These are phyloP conservation scores for Babesia gibsoni DNA, from an alignment of 169 alveolate species.

Conservation along the genomic window DNA sequence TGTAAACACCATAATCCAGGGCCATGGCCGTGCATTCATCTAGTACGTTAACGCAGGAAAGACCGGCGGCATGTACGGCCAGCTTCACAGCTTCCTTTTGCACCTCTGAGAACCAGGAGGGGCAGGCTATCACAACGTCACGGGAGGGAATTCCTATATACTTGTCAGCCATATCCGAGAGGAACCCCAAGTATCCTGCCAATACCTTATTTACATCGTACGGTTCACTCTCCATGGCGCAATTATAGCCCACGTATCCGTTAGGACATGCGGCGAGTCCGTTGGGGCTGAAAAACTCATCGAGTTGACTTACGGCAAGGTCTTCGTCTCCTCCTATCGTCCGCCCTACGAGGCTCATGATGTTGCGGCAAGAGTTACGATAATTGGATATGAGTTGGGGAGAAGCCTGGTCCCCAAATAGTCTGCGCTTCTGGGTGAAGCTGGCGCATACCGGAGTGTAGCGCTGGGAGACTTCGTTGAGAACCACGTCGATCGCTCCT, in stretches of 20 bases:
- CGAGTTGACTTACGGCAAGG: constrained; percentile 57
- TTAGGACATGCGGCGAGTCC: constrained; percentile 68
- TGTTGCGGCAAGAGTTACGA: constrained; percentile 86
- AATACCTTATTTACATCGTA: constrained; percentile 62
- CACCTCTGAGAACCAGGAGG: constrained; percentile 86
- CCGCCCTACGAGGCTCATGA: constrained; percentile 84
- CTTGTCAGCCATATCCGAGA: constrained; percentile 80
- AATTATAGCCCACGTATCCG: constrained; percentile 22
- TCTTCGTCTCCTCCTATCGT: constrained; percentile 56
- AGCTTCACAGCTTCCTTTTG: constrained; percentile 91
- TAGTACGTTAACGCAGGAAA: constrained; percentile 87
- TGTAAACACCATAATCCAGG: constrained; percentile 94
- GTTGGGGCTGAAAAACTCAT: constrained; percentile 72
- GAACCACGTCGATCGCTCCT: constrained; percentile 93
- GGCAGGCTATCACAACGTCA: constrained; percentile 85
- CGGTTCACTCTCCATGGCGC: constrained; percentile 14
- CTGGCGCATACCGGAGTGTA: constrained; percentile 86
- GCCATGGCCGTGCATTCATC: constrained; percentile 96
- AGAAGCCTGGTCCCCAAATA: constrained; percentile 90
- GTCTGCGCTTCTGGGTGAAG: constrained; percentile 88
- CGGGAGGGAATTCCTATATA: constrained; percentile 71
- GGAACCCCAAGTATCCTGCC: constrained; percentile 80
- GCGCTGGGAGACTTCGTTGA: constrained; percentile 92
- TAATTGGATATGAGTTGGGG: constrained; percentile 82
- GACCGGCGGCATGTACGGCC: constrained; percentile 91